These are phyloP conservation scores for Petunia secreta DNA, from an alignment of 257 asterid species.

Conservation along the genomic window DNA sequence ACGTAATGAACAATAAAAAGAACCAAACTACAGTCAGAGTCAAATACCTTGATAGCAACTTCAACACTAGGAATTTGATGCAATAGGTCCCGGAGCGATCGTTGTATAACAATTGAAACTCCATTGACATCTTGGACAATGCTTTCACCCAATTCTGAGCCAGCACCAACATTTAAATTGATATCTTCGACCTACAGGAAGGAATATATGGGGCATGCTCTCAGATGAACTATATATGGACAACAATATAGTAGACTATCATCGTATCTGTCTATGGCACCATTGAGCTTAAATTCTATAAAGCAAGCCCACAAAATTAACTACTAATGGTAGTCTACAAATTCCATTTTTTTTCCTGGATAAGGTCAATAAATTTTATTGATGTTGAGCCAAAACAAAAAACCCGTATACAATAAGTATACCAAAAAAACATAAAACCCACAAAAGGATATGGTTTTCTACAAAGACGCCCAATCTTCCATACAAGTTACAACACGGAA, in stretches of 20 bases:
- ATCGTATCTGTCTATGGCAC: background rate
- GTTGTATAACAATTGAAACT: conserved; percentile 65
- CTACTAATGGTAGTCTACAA: background rate
- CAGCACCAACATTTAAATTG: conserved; percentile 88
- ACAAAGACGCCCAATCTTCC: background rate
- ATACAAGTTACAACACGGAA: no score
- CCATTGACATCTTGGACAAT: conserved; percentile 89
- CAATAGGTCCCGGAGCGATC: conserved; percentile 86
- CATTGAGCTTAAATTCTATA: conserved; percentile 6
- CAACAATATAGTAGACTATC: background rate
- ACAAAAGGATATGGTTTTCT: background rate
- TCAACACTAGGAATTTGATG: conserved; percentile 80
- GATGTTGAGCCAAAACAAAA: no score
- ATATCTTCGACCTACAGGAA: conserved; percentile 85
- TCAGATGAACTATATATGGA: background rate
- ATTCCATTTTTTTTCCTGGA: background rate
- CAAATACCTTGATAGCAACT: conserved; percentile 73
- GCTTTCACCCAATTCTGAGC: conserved; percentile 84
- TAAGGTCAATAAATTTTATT: no score
- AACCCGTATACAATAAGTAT: no score
- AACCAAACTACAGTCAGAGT: conserved; percentile 9
- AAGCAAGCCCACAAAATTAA: conserved; percentile 5
- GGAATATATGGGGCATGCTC: background rate
- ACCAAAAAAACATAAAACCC: no score
- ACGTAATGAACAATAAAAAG: background rate